These are phyloP conservation scores for Cudoniella acicularis DNA, from an alignment of 495 filamentous ascomycete species.

Conservation along the genomic window DNA sequence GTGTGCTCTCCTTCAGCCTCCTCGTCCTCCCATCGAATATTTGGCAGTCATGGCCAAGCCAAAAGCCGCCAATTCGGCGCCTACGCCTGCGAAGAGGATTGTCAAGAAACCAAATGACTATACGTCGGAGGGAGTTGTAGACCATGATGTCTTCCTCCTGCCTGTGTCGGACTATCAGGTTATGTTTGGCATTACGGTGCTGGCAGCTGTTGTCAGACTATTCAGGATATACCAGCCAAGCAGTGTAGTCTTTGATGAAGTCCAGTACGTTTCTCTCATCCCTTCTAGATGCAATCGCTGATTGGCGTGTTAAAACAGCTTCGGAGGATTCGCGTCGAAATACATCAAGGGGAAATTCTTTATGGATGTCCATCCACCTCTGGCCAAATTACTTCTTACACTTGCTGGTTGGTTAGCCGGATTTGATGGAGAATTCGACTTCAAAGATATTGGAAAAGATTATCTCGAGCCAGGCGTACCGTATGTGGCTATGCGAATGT, in stretches of 20 bases:
- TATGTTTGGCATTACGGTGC: slow-evolving; percentile 64
- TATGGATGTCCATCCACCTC: slow-evolving; percentile 98
- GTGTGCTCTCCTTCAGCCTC: slow-evolving; percentile 11
- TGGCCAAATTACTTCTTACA: slow-evolving; percentile 93
- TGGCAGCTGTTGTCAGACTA: slow-evolving; percentile 77
- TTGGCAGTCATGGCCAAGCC: slow-evolving; percentile 22
- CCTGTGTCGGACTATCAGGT: slow-evolving; percentile 78
- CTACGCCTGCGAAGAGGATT: not conserved
- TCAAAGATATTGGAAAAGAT: slow-evolving; percentile 99
- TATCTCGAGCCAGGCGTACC: slow-evolving; percentile 92
- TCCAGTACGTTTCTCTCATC: slow-evolving; percentile 67
- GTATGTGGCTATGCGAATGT: slow-evolving; percentile 95
- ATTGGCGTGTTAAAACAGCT: slow-evolving; percentile 50
- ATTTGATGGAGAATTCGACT: slow-evolving; percentile 93
- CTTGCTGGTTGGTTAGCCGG: slow-evolving; percentile 93
- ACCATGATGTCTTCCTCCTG: slow-evolving; percentile 72
- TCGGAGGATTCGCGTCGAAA: slow-evolving; percentile 95
- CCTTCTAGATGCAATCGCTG: not conserved
- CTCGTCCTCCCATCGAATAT: not conserved
- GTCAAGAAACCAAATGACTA: slow-evolving; percentile 41
- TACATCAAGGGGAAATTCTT: slow-evolving; percentile 99
- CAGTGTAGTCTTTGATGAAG: slow-evolving; percentile 98
- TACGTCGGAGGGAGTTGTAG: slow-evolving; percentile 60
- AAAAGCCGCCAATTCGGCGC: slow-evolving; percentile 13
- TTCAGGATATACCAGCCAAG: slow-evolving; percentile 95